phyloP scores from a whole-genome alignment of 805 yeast genomes.

The Wickerhamiella galacta region DNA sequence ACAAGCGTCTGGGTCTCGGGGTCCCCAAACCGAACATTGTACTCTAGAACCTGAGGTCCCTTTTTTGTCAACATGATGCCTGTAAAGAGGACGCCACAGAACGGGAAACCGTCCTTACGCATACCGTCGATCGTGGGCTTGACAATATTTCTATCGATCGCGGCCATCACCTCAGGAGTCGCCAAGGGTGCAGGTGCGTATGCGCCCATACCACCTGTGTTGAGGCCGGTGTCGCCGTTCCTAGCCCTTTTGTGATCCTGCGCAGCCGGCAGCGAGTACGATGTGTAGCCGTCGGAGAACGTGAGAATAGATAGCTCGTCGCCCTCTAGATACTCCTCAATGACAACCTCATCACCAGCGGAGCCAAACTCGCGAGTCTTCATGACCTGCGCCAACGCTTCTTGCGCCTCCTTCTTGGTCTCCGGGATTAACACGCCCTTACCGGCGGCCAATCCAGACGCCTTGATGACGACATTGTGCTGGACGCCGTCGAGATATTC shows the following conservation, averaged over 20 bases:
- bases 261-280: slow-evolving; percentile 84
- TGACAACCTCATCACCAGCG: slow-evolving; percentile 90
- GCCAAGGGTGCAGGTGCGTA: slow-evolving; percentile 97
- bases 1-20: slow-evolving; percentile 97
- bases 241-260: slow-evolving; percentile 96
- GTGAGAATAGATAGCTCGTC: slow-evolving; percentile 91
- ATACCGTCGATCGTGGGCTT: slow-evolving; percentile 90
- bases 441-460: slow-evolving; percentile 97
- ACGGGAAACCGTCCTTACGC: slow-evolving; percentile 89
- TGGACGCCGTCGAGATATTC: slow-evolving; percentile 46
- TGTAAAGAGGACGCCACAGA: slow-evolving; percentile 88
- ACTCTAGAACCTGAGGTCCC: slow-evolving; percentile 92
- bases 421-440: slow-evolving; percentile 93
- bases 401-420: slow-evolving; percentile 65
- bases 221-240: slow-evolving; percentile 82
- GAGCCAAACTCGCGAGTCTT: slow-evolving; percentile 71
- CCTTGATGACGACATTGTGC: slow-evolving; percentile 80
- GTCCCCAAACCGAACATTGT: slow-evolving; percentile 96
- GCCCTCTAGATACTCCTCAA: slow-evolving; percentile 92
- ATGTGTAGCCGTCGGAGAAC: slow-evolving; percentile 83
- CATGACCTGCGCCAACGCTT: slow-evolving; percentile 78
- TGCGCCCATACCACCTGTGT: slow-evolving; percentile 99
- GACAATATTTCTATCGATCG: slow-evolving; percentile 59
- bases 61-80: slow-evolving; percentile 79
- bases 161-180: slow-evolving; percentile 49